Evolutionary conservation across 2,329 filamentous ascomycete genomes (phyloP).

Genomic region (Cladophialophora psammophila): DNA sequence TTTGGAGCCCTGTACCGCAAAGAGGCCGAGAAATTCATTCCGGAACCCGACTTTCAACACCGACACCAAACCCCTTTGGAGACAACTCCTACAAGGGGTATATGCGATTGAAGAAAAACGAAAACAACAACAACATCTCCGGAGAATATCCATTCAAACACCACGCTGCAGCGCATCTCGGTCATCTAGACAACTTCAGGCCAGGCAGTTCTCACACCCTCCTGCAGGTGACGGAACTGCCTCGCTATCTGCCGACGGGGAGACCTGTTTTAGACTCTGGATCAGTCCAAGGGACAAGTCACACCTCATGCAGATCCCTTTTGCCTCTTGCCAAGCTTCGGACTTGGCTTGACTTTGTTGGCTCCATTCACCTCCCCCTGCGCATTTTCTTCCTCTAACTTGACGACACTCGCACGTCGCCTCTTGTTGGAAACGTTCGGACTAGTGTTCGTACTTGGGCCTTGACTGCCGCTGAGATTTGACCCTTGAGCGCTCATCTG

Average conservation of each 20-base stretch:
- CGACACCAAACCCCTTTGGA: constrained; percentile 20
- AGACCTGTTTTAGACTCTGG: not conserved
- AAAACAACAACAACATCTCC: constrained; percentile 1
- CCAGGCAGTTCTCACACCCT: not conserved
- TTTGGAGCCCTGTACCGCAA: not conserved
- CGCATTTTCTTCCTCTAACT: constrained; percentile 63
- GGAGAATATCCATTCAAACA: not conserved
- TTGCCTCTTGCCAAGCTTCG: constrained; percentile 56
- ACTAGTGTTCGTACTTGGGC: constrained; percentile 67
- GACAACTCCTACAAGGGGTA: constrained; percentile 11
- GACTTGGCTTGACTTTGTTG: constrained; percentile 57
- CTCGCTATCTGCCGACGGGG: not conserved
- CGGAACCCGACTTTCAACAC: constrained; percentile 1
- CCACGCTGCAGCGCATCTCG: not conserved
- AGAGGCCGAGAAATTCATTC: constrained; percentile 3
- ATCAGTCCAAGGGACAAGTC: not conserved
- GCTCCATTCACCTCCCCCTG: constrained; percentile 55
- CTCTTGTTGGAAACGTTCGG: constrained; percentile 66
- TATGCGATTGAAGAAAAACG: constrained; percentile 20
- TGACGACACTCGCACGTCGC: constrained; percentile 66
- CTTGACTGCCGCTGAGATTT: constrained; percentile 58
- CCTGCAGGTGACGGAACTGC: not conserved
- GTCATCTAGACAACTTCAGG: not conserved
- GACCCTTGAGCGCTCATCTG: constrained; percentile 65
- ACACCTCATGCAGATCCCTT: constrained; percentile 46